Evolutionary conservation across 371 early-diverging fungal species (phyloP).

Genomic region (Lichtheimia ornata): DNA sequence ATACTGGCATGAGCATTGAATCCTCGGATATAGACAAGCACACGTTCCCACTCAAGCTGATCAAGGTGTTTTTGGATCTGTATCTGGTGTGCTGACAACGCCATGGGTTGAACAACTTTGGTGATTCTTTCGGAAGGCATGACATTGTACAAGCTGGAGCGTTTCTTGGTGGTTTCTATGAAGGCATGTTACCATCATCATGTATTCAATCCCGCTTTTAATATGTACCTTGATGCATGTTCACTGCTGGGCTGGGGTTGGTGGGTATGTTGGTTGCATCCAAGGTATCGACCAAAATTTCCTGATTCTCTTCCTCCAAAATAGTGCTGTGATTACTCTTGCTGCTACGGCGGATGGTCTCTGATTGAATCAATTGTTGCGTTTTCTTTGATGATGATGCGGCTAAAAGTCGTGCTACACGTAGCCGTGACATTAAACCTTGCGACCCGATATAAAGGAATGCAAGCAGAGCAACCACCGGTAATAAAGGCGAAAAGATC

Average conservation of each 20-base stretch:
- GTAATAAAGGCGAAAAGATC: conserved; percentile 9
- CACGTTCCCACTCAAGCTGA: conserved; percentile 49
- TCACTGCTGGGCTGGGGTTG: not conserved
- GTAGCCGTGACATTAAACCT: conserved; percentile 28
- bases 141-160: not conserved
- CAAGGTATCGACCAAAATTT: conserved; percentile 14
- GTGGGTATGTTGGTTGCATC: conserved; percentile 16
- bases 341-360: too few species aligned
- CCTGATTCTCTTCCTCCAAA: not conserved
- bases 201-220: not conserved
- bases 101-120: not conserved
- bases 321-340: not conserved
- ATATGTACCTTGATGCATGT: not conserved
- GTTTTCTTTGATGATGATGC: not conserved
- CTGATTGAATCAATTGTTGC: too few species aligned
- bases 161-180: not conserved
- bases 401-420: conserved; percentile 22
- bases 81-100: not conserved
- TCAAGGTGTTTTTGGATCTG: conserved; percentile 24
- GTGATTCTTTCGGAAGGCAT: conserved; percentile 3
- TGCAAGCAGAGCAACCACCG: conserved; percentile 17
- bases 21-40: conserved; percentile 43
- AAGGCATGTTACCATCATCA: not conserved
- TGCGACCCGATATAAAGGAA: conserved; percentile 25
- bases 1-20: conserved; percentile 65